phyloP scores from a whole-genome alignment of 1,284 basidiomycete species.

The Crocinoboletus sp. region DNA sequence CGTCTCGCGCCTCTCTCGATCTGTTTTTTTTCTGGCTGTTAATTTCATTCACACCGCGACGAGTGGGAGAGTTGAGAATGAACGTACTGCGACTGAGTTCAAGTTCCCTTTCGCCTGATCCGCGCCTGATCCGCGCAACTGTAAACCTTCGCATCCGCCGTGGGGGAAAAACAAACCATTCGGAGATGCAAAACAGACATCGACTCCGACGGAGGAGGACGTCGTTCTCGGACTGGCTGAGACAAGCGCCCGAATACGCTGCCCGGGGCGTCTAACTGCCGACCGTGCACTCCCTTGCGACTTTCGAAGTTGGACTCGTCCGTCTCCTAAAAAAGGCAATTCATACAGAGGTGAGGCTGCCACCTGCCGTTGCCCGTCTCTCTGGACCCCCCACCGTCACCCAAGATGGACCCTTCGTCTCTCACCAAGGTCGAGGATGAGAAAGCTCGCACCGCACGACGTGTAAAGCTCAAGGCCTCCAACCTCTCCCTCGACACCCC shows the following conservation, averaged over 20 bases:
- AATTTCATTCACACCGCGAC: too few species aligned
- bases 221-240: too few species aligned
- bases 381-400: not conserved
- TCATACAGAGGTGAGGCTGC: too few species aligned
- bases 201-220: constrained; percentile 27
- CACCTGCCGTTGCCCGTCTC: not conserved
- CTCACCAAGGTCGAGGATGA: constrained; percentile 56
- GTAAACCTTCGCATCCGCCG: constrained; percentile 22
- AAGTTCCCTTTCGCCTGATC: constrained; percentile 16
- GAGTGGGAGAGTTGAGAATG: too few species aligned
- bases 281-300: too few species aligned
- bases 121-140: constrained; percentile 28
- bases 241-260: too few species aligned
- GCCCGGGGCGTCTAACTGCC: too few species aligned
- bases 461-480: constrained; percentile 50
- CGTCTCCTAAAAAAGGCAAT: too few species aligned
- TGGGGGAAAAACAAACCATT: constrained; percentile 18
- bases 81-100: constrained; percentile 10
- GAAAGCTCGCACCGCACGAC: constrained; percentile 48
- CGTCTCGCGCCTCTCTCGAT: constrained; percentile 4
- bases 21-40: constrained; percentile 10
- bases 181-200: constrained; percentile 28
- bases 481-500: constrained; percentile 44
- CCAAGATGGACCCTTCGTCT: constrained; percentile 20
- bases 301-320: too few species aligned